A percentile compares a stretch with the other conserved stretches of the same genome.
Evolutionary conservation across 352 stramenopile species (phyloP).

Genomic region (Phytophthora cryptogea): DNA sequence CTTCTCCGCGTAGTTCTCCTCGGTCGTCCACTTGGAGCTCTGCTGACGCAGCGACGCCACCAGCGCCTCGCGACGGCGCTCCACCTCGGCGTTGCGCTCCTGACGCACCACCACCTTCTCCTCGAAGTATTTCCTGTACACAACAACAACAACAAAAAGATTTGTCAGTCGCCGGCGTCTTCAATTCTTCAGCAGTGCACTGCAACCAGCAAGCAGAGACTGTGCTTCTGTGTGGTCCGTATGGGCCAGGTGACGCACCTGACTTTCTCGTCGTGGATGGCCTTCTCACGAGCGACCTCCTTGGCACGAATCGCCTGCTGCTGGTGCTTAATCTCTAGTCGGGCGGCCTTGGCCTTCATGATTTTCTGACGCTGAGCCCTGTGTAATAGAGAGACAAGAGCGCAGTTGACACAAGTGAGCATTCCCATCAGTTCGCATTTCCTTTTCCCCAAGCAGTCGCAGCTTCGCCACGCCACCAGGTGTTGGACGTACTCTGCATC

Average conservation of each 20-base stretch:
- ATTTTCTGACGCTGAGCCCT: slow-evolving; percentile 82
- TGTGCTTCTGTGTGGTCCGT: background rate
- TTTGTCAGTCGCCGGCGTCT: background rate
- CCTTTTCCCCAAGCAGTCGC: background rate
- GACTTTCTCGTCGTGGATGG: slow-evolving; percentile 77
- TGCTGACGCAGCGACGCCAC: slow-evolving; percentile 66
- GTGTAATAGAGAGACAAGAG: slow-evolving; percentile 4
- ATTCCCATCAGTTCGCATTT: background rate
- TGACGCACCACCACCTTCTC: slow-evolving; percentile 82
- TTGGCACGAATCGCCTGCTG: slow-evolving; percentile 82
- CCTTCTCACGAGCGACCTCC: slow-evolving; percentile 83
- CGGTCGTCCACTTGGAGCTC: slow-evolving; percentile 72
- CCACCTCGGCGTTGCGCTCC: slow-evolving; percentile 57
- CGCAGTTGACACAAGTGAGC: background rate
- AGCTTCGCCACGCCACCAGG: background rate
- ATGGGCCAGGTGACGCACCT: slow-evolving; percentile 35
- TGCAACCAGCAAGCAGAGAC: background rate
- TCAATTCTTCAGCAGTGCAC: background rate
- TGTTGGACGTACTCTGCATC: slow-evolving; percentile 75
- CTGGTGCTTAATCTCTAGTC: slow-evolving; percentile 88
- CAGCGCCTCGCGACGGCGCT: slow-evolving; percentile 70
- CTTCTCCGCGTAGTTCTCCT: slow-evolving; percentile 74
- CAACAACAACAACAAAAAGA: slow-evolving; percentile 1
- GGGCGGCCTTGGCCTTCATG: slow-evolving; percentile 87
- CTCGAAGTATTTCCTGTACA: slow-evolving; percentile 67